Percentiles rank a stretch among this genome's conserved stretches.
These are phyloP conservation scores for Aspergillus pseudoviridinutans DNA, from an alignment of 2,329 filamentous ascomycete species.

Conservation along the genomic window DNA sequence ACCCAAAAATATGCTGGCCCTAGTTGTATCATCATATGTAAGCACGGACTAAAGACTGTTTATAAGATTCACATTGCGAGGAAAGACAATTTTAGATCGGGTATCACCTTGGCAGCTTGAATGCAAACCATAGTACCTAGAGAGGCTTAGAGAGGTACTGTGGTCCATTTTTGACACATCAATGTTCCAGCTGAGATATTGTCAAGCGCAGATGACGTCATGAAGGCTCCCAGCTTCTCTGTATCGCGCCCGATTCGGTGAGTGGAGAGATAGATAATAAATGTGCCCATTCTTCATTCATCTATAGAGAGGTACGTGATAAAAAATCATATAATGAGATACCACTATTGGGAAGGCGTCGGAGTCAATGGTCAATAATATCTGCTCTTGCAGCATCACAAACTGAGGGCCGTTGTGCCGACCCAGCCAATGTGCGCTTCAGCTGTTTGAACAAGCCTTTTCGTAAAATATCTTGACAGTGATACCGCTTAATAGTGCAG, in stretches of 20 bases:
- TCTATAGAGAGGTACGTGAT: too few relatives aligned
- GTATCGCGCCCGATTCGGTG: not conserved
- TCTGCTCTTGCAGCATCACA: not conserved
- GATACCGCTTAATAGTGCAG: too few relatives aligned
- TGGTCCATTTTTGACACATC: too few relatives aligned
- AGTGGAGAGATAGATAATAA: too few relatives aligned
- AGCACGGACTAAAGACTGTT: not conserved
- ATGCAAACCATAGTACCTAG: not conserved
- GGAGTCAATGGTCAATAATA: not conserved
- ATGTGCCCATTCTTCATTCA: too few relatives aligned
- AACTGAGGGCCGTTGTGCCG: not conserved
- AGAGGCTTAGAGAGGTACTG: too few relatives aligned
- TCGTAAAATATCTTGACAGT: not conserved
- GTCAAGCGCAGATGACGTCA: not conserved
- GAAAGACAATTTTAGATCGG: not conserved
- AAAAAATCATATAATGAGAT: not conserved
- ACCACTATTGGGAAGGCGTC: not conserved
- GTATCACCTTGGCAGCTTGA: not conserved
- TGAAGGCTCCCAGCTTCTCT: not conserved
- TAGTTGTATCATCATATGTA: not conserved
- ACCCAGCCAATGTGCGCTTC: not conserved
- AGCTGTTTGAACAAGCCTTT: not conserved
- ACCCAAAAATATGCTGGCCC: not conserved
- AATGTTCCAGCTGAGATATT: not conserved
- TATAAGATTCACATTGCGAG: too few relatives aligned